A percentile compares a stretch with the other conserved stretches of the same genome.
phyloP scores from a whole-genome alignment of 1,284 basidiomycete genomes.

The Tilletia horrida region DNA sequence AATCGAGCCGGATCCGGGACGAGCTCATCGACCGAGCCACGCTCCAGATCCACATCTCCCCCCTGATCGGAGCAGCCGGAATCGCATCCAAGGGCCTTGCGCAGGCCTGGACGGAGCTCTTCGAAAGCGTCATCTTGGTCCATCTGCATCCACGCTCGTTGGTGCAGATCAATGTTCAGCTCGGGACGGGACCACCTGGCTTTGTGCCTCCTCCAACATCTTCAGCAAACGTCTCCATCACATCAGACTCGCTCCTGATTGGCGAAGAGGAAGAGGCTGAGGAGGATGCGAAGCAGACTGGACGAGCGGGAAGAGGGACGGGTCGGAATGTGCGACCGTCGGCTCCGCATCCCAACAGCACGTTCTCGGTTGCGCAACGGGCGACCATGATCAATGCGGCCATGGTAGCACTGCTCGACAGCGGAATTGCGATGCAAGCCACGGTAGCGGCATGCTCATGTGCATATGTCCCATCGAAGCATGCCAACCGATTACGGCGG shows the following conservation, averaged over 20 bases:
- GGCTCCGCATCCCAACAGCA: slow-evolving; percentile 36
- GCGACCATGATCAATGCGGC: slow-evolving; percentile 63
- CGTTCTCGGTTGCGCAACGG: slow-evolving; percentile 52
- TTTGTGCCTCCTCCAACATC: neutral
- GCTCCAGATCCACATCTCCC: slow-evolving; percentile 60
- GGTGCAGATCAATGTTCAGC: slow-evolving; percentile 66
- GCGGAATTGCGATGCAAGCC: slow-evolving; percentile 57
- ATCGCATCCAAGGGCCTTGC: slow-evolving; percentile 30
- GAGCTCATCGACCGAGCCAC: slow-evolving; percentile 60
- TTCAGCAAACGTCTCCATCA: neutral
- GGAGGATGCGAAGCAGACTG: slow-evolving; percentile 4
- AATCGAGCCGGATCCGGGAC: slow-evolving; percentile 59
- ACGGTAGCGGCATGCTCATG: slow-evolving; percentile 57
- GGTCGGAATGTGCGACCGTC: slow-evolving; percentile 53
- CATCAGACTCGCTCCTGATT: slow-evolving; percentile 60
- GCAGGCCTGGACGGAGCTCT: slow-evolving; percentile 24
- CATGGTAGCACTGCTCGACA: slow-evolving; percentile 57
- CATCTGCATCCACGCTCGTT: slow-evolving; percentile 60
- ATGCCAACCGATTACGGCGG: slow-evolving; percentile 27
- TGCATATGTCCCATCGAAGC: slow-evolving; percentile 57
- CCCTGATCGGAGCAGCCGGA: slow-evolving; percentile 58
- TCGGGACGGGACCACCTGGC: slow-evolving; percentile 2
- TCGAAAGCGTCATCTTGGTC: slow-evolving; percentile 56
- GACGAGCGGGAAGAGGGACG: neutral
- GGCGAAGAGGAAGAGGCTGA: slow-evolving; percentile 24